phyloP scores from a whole-genome alignment of 257 asterid genomes.

The Capsicum chinense region DNA sequence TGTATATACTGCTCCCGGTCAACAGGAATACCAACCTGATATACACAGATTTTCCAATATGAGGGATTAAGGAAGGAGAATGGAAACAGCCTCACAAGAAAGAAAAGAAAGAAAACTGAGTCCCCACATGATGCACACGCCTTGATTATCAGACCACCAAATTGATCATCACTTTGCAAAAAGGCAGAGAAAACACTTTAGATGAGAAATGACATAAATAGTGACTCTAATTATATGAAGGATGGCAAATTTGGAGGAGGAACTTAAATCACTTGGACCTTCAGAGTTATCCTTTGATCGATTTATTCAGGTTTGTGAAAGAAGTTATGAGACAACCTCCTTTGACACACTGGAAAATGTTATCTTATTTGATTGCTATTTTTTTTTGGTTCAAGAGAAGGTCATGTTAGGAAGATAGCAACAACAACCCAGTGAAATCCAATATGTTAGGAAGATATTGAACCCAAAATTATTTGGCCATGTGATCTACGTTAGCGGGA shows the following conservation, averaged over 20 bases:
- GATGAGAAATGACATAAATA: background rate
- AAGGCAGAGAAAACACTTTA: background rate
- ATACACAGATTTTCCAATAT: background rate
- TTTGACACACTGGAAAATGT: background rate
- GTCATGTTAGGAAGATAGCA: background rate
- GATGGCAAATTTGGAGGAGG: background rate
- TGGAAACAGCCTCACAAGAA: background rate
- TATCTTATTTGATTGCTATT: background rate
- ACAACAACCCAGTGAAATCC: too few relatives aligned
- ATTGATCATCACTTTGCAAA: background rate
- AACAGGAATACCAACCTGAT: slow-evolving; percentile 77
- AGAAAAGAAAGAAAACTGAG: background rate
- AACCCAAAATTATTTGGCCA: background rate
- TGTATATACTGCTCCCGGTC: slow-evolving; percentile 90
- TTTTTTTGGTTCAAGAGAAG: background rate
- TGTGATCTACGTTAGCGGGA: background rate
- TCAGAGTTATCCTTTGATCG: background rate
- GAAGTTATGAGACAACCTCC: slow-evolving; percentile 4
- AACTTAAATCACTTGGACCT: background rate
- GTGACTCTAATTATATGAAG: background rate
- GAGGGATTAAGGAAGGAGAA: background rate
- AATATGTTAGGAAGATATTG: background rate
- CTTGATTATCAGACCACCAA: background rate
- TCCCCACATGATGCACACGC: slow-evolving; percentile 22
- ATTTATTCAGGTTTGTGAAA: background rate